Conservation (phyloP, 176 grass and related monocot genomes). For the Triticum monococcum region DNA sequence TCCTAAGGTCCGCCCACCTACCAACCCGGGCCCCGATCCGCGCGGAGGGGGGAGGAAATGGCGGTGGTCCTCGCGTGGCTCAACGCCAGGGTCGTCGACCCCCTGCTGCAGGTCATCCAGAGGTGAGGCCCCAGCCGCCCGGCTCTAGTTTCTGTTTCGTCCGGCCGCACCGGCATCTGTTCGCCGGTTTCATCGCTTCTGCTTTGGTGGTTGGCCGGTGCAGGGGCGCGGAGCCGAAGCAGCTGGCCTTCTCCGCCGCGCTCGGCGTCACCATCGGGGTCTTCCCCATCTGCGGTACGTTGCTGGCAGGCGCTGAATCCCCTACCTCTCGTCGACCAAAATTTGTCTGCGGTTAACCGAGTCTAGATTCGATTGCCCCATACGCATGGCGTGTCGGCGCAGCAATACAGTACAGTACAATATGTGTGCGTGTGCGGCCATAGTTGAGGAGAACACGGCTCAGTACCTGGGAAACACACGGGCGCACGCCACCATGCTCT, state of each 20-base stretch:
- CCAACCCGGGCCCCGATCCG: background rate
- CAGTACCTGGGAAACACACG: background rate
- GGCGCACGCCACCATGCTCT: background rate
- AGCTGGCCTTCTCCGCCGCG: constrained; percentile 85
- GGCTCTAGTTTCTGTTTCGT: background rate
- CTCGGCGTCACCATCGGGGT: constrained; percentile 79
- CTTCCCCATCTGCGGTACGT: constrained; percentile 90
- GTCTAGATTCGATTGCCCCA: background rate
- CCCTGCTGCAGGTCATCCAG: constrained; percentile 62
- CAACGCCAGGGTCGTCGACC: constrained; percentile 58
- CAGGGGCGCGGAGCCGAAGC: constrained; percentile 88
- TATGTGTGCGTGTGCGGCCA: background rate
- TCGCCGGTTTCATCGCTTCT: background rate
- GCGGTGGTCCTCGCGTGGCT: constrained; percentile 48
- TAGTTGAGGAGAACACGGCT: background rate
- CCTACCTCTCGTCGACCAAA: background rate
- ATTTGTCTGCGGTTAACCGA: too few species aligned
- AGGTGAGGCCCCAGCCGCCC: constrained; percentile 28
- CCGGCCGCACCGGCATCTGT: too few species aligned
- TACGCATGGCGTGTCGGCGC: background rate
- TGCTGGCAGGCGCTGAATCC: background rate
- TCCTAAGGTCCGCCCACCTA: too few species aligned
- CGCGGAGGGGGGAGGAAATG: constrained; percentile 31
- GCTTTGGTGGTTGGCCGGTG: background rate
- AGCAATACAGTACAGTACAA: too few species aligned